Percentiles rank a stretch among this genome's conserved stretches.
Evolutionary conservation across 2,329 filamentous ascomycete genomes (phyloP).

Genomic region (Clonostachys chloroleuca): DNA sequence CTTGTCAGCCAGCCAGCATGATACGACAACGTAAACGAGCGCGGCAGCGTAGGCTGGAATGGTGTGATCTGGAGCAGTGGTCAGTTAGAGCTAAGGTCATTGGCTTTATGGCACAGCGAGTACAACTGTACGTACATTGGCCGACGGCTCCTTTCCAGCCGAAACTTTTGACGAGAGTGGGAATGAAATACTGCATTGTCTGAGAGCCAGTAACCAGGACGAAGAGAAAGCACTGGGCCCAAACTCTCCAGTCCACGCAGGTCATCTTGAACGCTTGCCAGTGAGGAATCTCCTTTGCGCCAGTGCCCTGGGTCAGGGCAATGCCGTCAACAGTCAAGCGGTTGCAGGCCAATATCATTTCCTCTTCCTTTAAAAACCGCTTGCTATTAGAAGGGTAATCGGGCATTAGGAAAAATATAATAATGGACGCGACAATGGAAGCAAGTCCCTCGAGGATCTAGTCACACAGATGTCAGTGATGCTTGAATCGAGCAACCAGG

Average conservation of each 20-base stretch:
- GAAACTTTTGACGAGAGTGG: constrained; percentile 18
- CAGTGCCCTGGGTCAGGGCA: constrained; percentile 1
- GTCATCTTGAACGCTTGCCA: constrained; percentile 17
- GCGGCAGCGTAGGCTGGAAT: constrained; percentile 16
- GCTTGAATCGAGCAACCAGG: not conserved
- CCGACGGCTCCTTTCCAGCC: constrained; percentile 14
- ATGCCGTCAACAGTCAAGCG: constrained; percentile 3
- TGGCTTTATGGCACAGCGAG: not conserved
- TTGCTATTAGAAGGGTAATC: constrained; percentile 4
- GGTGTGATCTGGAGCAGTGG: constrained; percentile 9
- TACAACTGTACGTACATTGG: constrained; percentile 4
- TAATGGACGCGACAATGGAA: constrained; percentile 2
- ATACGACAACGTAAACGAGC: constrained; percentile 13
- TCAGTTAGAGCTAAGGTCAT: not conserved
- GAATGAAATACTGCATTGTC: constrained; percentile 24
- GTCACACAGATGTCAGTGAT: not conserved
- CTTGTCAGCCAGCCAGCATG: constrained; percentile 15
- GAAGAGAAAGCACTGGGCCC: constrained; percentile 14
- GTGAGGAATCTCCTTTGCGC: constrained; percentile 8
- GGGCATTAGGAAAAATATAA: constrained; percentile 3
- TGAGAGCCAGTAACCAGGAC: constrained; percentile 17
- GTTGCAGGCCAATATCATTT: constrained; percentile 1
- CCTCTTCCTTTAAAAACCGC: constrained; percentile 3
- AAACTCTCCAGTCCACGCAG: constrained; percentile 11
- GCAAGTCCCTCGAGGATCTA: constrained; percentile 5